Conservation (phyloP, 805 yeast species). For the Teunomyces stri region DNA sequence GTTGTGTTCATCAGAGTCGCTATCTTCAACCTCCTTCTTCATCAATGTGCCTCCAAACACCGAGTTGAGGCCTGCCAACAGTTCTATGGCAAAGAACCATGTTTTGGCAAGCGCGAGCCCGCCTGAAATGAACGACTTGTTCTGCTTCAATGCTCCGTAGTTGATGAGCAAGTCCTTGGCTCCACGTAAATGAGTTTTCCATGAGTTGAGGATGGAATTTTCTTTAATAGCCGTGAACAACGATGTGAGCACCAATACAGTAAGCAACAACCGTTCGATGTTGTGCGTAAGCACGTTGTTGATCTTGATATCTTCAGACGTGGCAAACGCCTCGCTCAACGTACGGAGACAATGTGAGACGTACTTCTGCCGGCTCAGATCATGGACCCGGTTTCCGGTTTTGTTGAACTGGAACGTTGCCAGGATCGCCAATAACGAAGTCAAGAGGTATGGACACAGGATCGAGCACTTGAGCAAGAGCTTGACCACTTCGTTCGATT, state of each 20-base stretch:
- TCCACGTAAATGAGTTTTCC: conserved; percentile 25
- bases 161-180: conserved; percentile 24
- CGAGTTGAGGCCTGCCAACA: conserved; percentile 18
- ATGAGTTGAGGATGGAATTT: conserved; percentile 13
- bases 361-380: conserved; percentile 18
- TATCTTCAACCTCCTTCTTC: conserved; percentile 1
- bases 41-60: conserved; percentile 14
- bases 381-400: conserved; percentile 20
- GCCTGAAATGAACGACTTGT: conserved; percentile 11
- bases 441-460: conserved; percentile 20
- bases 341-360: conserved; percentile 18
- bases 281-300: conserved; percentile 9
- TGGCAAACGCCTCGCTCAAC: conserved; percentile 19
- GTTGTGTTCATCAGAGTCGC: not conserved
- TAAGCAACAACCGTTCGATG: conserved; percentile 24
- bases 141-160: conserved; percentile 13
- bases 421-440: conserved; percentile 22
- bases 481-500: conserved; percentile 32
- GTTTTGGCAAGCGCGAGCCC: conserved; percentile 25
- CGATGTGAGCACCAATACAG: conserved; percentile 23
- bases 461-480: conserved; percentile 20
- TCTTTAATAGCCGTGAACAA: conserved; percentile 20
- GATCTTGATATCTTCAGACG: not conserved
- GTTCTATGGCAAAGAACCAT: conserved; percentile 28
- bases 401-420: conserved; percentile 27